Conservation (phyloP, 1,284 basidiomycete genomes). For the Trichosporon faecale region DNA sequence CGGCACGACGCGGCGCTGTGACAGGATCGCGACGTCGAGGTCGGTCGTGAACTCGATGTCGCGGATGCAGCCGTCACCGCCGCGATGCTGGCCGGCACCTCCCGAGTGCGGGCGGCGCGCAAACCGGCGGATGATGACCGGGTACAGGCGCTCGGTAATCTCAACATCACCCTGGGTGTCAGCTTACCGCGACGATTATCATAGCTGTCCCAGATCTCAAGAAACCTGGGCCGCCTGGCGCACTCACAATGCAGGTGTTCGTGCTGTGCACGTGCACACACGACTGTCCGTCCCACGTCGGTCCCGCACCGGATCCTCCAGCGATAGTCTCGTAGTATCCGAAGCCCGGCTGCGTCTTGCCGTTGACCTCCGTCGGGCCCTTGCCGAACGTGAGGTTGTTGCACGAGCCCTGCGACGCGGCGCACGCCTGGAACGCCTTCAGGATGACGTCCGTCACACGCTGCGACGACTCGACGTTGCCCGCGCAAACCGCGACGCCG, state of each 20-base stretch:
- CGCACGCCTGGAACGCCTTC: constrained; percentile 86
- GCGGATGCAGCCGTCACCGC: constrained; percentile 83
- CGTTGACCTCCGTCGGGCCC: constrained; percentile 68
- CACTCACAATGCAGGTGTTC: constrained; percentile 23
- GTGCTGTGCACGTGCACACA: constrained; percentile 45
- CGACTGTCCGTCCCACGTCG: constrained; percentile 71
- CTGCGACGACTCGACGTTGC: constrained; percentile 89
- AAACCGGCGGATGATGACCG: constrained; percentile 79
- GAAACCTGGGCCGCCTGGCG: too few species aligned
- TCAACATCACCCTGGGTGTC: constrained; percentile 43
- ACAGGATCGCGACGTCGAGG: constrained; percentile 77
- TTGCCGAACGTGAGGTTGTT: constrained; percentile 68
- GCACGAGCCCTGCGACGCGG: constrained; percentile 85
- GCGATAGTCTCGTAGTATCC: constrained; percentile 97
- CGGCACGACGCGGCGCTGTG: constrained; percentile 73
- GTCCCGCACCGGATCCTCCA: constrained; percentile 91
- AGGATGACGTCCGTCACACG: constrained; percentile 93
- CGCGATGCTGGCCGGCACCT: constrained; percentile 72
- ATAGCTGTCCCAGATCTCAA: too few species aligned
- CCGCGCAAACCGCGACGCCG: constrained; percentile 87
- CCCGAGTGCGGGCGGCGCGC: constrained; percentile 69
- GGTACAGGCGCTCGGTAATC: constrained; percentile 58
- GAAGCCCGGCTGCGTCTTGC: constrained; percentile 65
- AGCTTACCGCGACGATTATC: neutral
- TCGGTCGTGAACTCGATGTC: constrained; percentile 81